Base-by-base conservation (phyloP, 2,329 filamentous ascomycete genomes). In the Colletotrichum graminicola region DNA sequence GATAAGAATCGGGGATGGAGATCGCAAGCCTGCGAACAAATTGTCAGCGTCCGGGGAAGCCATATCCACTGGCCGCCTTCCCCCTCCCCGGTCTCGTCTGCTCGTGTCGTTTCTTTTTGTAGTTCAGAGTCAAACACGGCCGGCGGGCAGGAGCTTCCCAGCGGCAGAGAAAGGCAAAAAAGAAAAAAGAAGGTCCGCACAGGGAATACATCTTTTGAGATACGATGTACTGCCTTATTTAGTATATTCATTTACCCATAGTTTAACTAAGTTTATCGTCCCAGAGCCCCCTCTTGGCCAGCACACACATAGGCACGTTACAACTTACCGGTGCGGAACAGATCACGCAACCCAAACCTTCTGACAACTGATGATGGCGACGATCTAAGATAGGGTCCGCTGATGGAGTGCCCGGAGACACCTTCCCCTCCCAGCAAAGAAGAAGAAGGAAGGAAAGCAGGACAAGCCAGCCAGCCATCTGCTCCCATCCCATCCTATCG, bases 51-150 rank as follows among this genome's bases (percentile, higher is more conserved):
- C 52, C 12, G 6, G 16, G 41, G 39, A 12, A 5, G 41, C 16
- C 41, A 43, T 16, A 21, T 16, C 41, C 39, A 14, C 39, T 41
- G 14, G 5, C 41, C 10, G 41, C 16, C 41, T 43, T 12, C 16
- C 32, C 29, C 23, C 29, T 32, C 36, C 32, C 16, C 18, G 45
- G 32, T 39, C 29, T 45, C 59, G 12, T 49, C 34, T 34, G 34
- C 34, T 34, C 14, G 59, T 62, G 43, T 62, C 5, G 59, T 62
- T 62, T 62, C 59, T 32, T 62, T 57, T 51, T 62, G 29, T 45
- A 62, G 45, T 29, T 29, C 45, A n/a, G 18, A 51, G 23, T n/a
- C 54, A 51, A 49, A 14, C 34, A 21, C 11, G 32, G 39, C n/a
- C n/a, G n/a, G 23, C 41, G 26, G 29, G 32, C 59, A 49, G 12